phyloP scores from a whole-genome alignment of 2,329 filamentous ascomycete species.

The Coniella lustricola region DNA sequence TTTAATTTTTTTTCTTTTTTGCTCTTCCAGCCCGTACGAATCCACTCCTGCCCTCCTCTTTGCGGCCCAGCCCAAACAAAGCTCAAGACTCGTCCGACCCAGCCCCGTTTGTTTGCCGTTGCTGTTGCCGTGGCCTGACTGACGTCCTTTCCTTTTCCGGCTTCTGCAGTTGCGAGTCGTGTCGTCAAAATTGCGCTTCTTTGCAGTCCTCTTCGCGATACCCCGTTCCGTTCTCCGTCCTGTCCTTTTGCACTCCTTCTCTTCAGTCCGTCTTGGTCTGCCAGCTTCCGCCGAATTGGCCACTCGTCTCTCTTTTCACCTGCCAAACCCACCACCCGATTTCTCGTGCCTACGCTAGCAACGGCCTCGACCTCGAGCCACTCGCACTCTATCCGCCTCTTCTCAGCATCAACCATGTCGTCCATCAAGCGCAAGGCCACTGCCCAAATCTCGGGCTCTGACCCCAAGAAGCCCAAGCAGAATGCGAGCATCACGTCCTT shows the following conservation, averaged over 20 bases:
- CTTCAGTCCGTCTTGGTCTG: not conserved
- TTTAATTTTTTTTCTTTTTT: too few species aligned
- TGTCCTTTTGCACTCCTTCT: not conserved
- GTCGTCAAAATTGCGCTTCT: constrained; percentile 13
- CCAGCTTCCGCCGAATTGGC: not conserved
- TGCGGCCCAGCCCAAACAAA: too few species aligned
- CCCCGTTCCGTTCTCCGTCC: not conserved
- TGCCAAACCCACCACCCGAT: not conserved
- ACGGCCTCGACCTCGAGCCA: not conserved
- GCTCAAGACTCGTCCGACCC: too few species aligned
- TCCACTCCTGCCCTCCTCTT: too few species aligned
- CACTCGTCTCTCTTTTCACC: not conserved
- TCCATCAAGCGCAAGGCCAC: constrained; percentile 62
- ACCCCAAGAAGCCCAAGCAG: constrained; percentile 64
- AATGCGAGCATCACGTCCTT: constrained; percentile 83
- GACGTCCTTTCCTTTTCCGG: not conserved
- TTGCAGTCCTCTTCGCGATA: constrained; percentile 4
- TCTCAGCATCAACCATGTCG: constrained; percentile 34
- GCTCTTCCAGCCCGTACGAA: not conserved
- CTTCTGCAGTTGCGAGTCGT: constrained; percentile 1
- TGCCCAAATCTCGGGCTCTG: constrained; percentile 36
- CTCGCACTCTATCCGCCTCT: not conserved
- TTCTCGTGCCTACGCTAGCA: not conserved
- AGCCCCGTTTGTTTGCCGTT: not conserved
- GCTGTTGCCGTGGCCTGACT: not conserved